These are phyloP conservation scores for Nemophila menziesii DNA, from an alignment of 257 asterid species.

Conservation along the genomic window DNA sequence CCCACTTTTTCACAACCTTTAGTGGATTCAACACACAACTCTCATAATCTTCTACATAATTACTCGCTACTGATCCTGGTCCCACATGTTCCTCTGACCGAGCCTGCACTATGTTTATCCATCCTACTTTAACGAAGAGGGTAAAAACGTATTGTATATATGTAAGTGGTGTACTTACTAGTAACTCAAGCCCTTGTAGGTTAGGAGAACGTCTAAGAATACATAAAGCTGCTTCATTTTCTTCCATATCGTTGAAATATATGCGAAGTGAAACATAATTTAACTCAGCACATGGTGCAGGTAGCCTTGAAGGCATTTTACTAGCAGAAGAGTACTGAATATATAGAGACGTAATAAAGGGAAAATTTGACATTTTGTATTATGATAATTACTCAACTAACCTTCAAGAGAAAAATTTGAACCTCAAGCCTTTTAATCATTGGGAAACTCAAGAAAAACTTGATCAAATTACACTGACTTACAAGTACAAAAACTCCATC, in stretches of 20 bases:
- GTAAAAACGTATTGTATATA: neutral
- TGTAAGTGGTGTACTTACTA: constrained; percentile 35
- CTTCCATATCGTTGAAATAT: constrained; percentile 54
- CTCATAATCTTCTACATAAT: constrained; percentile 26
- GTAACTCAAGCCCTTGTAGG: constrained; percentile 85
- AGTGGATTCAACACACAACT: constrained; percentile 41
- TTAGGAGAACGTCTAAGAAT: constrained; percentile 84
- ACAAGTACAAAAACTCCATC: constrained; percentile 41
- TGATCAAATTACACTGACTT: constrained; percentile 55
- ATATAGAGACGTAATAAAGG: neutral
- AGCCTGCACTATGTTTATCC: constrained; percentile 35
- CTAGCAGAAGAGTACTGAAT: constrained; percentile 81
- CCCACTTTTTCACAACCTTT: constrained; percentile 52
- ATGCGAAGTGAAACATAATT: constrained; percentile 70
- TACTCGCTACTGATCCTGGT: constrained; percentile 14
- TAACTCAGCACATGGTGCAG: constrained; percentile 59
- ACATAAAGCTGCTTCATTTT: constrained; percentile 70
- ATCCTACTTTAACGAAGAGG: neutral
- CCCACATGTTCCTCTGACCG: constrained; percentile 49
- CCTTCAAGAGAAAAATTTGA: constrained; percentile 91
- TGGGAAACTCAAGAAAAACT: constrained; percentile 69
- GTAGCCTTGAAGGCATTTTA: constrained; percentile 57
- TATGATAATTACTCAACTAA: constrained; percentile 17
- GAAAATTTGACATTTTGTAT: neutral
- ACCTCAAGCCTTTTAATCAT: constrained; percentile 89